Evolutionary conservation across 805 yeast genomes (phyloP), one percentile per base, ranked within the genome.

Genomic region (Candida ulmi): DNA sequence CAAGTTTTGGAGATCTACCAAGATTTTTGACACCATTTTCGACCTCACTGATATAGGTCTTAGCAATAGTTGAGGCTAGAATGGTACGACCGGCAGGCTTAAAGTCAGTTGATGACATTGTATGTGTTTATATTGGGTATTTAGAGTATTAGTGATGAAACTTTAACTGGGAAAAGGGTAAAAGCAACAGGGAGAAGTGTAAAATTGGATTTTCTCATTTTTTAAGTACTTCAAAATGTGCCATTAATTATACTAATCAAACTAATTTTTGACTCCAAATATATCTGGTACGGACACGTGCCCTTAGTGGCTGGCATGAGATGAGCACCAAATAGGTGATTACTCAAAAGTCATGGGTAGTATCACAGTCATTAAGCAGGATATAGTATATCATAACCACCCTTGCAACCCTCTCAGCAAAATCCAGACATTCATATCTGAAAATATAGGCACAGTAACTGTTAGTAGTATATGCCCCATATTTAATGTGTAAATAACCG

Each of bases 51-150:
- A 77, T 73, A 60, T 76, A 93, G 7, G 80, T 73, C 56, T 90
- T 88, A 36, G 98, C 93, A 21, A 93, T 84, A 34, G 80, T 76
- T 12, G 95, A 80, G 5, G 99, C 97, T 45, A 90, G 66, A 30
- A 91, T 80, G 33, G 95, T 85, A 64, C 83, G 78, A 42, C 91
- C 88, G 16, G 88, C 58, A 35, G 51, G 54, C 39, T 47, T 55
- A 28, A 42, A 41, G 38, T 48, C 47, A 39, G 45, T 46, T 46
- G 51, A 46, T 36, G 58, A 43, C 56, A 51, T 52, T 37, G 17
- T 32, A 17, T 3, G 17, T 11, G 17, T 30, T 17, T 8, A 6
- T 30, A 17, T 26, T 16, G n/a, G 27, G 18, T 7, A 9, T 6
- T 13, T 26, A 7, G 13, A 17, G 24, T 21, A 7, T 13, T 8